Evolutionary conservation across 2,329 filamentous ascomycete species (phyloP).

Genomic region (Fusarium sp.): DNA sequence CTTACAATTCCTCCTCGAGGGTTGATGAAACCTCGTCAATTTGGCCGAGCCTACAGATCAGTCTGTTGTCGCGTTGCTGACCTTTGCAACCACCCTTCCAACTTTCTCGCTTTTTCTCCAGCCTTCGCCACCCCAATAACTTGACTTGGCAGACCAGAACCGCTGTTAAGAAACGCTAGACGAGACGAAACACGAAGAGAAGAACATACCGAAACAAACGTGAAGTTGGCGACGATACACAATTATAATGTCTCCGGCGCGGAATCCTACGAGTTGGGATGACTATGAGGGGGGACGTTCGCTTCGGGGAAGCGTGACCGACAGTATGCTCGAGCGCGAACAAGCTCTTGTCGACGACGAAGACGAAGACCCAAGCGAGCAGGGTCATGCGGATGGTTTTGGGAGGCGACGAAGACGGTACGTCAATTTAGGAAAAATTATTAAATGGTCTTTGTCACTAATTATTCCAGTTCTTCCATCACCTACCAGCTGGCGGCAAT

Average conservation of each 20-base stretch:
- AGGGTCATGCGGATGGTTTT: slow-evolving; percentile 39
- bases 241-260: slow-evolving; percentile 45
- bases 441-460: background rate
- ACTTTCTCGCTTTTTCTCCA: slow-evolving; percentile 27
- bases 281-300: slow-evolving; percentile 58
- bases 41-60: slow-evolving; percentile 17
- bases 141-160: slow-evolving; percentile 13
- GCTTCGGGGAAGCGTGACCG: slow-evolving; percentile 56
- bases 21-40: slow-evolving; percentile 8
- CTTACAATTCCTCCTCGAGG: background rate
- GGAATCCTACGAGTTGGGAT: slow-evolving; percentile 59
- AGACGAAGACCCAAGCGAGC: slow-evolving; percentile 49
- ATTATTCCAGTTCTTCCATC: slow-evolving; percentile 64
- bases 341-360: slow-evolving; percentile 58
- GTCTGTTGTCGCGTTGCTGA: slow-evolving; percentile 17
- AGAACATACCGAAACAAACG: background rate
- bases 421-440: background rate
- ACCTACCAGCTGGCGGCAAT: slow-evolving; percentile 67
- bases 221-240: slow-evolving; percentile 17
- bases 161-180: background rate
- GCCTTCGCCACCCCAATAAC: slow-evolving; percentile 27
- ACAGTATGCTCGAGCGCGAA: slow-evolving; percentile 57
- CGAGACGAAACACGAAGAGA: slow-evolving; percentile 2
- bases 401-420: slow-evolving; percentile 49
- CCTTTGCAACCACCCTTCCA: slow-evolving; percentile 25